These are phyloP conservation scores for Kodamaea hsintzibuensis DNA, from an alignment of 805 yeast genomes.

Conservation along the genomic window DNA sequence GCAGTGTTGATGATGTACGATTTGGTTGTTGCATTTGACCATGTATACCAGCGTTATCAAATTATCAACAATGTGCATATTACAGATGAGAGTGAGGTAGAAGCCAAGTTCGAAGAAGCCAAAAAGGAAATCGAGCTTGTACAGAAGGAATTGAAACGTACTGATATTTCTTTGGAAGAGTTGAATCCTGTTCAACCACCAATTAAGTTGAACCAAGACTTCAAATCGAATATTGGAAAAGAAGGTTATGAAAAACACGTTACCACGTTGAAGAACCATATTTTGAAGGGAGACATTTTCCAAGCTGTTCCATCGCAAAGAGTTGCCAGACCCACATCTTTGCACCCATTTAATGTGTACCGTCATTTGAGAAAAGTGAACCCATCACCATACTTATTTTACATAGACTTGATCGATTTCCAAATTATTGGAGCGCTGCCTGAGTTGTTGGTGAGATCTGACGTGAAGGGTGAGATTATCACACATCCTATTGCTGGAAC, in stretches of 20 bases:
- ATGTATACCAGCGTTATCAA: slow-evolving; percentile 91
- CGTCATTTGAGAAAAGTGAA: slow-evolving; percentile 93
- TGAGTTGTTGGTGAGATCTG: slow-evolving; percentile 85
- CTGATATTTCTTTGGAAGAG: slow-evolving; percentile 40
- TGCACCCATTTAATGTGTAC: slow-evolving; percentile 96
- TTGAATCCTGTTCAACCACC: slow-evolving; percentile 74
- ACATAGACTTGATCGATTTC: slow-evolving; percentile 87
- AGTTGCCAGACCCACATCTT: slow-evolving; percentile 88
- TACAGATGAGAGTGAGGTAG: slow-evolving; percentile 23
- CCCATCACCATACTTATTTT: slow-evolving; percentile 96
- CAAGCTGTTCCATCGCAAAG: slow-evolving; percentile 99
- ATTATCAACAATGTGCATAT: slow-evolving; percentile 77
- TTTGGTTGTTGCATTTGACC: slow-evolving; percentile 87
- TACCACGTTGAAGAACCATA: slow-evolving; percentile 69
- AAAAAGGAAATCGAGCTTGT: slow-evolving; percentile 57
- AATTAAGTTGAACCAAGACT: slow-evolving; percentile 65
- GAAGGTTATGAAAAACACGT: slow-evolving; percentile 91
- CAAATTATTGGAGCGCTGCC: slow-evolving; percentile 98
- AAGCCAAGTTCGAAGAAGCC: slow-evolving; percentile 53
- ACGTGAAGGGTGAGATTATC: slow-evolving; percentile 65
- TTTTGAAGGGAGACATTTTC: slow-evolving; percentile 87
- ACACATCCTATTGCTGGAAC: slow-evolving; percentile 99
- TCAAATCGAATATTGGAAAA: slow-evolving; percentile 88
- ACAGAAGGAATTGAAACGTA: slow-evolving; percentile 49
- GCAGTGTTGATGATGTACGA: slow-evolving; percentile 90